Conservation (phyloP, 768 basidiomycete genomes). For the Cystofilobasidium capitatum region DNA sequence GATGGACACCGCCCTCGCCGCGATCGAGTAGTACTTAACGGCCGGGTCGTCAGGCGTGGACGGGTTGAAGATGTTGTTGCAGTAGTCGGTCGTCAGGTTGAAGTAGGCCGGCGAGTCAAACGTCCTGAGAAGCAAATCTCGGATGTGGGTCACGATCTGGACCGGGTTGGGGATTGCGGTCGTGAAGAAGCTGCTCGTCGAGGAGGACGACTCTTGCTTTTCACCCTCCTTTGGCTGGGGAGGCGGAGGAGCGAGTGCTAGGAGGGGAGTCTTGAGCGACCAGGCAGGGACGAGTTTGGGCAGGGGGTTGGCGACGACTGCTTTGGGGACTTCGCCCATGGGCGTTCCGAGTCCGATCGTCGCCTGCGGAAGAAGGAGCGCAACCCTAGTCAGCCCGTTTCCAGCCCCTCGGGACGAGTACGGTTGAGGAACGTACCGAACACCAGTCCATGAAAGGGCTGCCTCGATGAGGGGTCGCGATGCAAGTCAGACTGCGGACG, state of each 20-base stretch:
- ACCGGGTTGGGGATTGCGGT: slow-evolving; percentile 18
- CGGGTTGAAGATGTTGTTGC: slow-evolving; percentile 43
- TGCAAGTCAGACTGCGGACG: slow-evolving; percentile 81
- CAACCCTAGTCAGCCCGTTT: too few species aligned
- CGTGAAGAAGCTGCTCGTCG: slow-evolving; percentile 8
- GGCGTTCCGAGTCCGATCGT: slow-evolving; percentile 76
- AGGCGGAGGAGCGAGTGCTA: slow-evolving; percentile 26
- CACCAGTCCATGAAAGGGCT: slow-evolving; percentile 99
- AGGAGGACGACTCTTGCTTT: not conserved
- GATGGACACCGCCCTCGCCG: slow-evolving; percentile 54
- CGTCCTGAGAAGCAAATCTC: slow-evolving; percentile 73
- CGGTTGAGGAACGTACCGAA: slow-evolving; percentile 54
- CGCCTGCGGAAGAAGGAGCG: slow-evolving; percentile 45
- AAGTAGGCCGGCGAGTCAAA: slow-evolving; percentile 95
- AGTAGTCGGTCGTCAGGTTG: slow-evolving; percentile 75
- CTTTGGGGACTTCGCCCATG: slow-evolving; percentile 31
- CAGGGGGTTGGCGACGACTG: slow-evolving; percentile 28
- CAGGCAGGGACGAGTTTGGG: slow-evolving; percentile 36
- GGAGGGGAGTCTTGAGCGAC: slow-evolving; percentile 44
- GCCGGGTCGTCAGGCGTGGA: slow-evolving; percentile 54
- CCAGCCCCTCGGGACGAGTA: too few species aligned
- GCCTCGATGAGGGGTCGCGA: slow-evolving; percentile 84
- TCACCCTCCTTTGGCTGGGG: not conserved
- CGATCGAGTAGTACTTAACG: slow-evolving; percentile 91
- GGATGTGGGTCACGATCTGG: slow-evolving; percentile 46